Conservation (phyloP, 257 asterid species). For the Knoxia roxburghii region DNA sequence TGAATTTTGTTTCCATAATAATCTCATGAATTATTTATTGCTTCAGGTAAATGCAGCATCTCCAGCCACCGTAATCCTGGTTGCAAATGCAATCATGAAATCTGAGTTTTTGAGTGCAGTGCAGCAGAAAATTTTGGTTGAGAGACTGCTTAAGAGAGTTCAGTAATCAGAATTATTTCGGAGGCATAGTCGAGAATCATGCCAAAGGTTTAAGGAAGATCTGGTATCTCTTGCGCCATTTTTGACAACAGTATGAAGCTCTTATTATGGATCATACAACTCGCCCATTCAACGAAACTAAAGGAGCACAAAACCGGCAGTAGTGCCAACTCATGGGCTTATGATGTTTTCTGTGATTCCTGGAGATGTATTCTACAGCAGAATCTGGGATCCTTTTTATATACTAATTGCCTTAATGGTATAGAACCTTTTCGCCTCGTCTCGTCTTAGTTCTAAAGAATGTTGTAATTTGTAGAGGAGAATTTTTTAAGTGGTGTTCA, state of each 20-base stretch:
- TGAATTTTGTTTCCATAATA: slow-evolving; percentile 5
- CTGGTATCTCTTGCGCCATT: background rate
- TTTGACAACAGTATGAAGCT: background rate
- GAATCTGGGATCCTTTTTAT: background rate
- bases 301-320: background rate
- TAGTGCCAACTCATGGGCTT: background rate
- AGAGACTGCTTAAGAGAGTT: slow-evolving; percentile 63
- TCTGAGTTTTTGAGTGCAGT: slow-evolving; percentile 70
- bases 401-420: background rate
- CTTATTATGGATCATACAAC: background rate
- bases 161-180: slow-evolving; percentile 23
- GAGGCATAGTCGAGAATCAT: no score
- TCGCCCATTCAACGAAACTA: background rate
- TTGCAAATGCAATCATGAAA: slow-evolving; percentile 75
- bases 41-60: slow-evolving; percentile 70
- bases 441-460: background rate
- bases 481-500: no score
- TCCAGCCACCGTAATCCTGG: slow-evolving; percentile 58
- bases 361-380: background rate
- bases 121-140: slow-evolving; percentile 84
- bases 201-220: background rate
- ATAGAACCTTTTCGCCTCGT: no score
- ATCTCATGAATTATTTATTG: background rate
- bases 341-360: background rate
- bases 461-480: background rate